phyloP scores from a whole-genome alignment of 2,329 filamentous ascomycete species.

The Mycocentrospora acerina region DNA sequence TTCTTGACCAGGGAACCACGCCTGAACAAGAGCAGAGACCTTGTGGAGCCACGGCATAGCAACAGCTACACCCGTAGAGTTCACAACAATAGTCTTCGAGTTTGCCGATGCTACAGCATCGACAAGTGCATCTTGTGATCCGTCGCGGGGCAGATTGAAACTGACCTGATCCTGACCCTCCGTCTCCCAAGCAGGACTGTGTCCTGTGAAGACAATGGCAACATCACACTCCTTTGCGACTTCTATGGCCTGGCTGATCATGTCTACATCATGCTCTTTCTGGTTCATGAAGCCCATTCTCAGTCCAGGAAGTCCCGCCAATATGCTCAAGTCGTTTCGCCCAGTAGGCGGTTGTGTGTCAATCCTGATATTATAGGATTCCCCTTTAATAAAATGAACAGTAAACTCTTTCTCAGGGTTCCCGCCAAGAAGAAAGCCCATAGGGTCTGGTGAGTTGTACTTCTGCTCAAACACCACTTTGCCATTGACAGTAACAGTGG shows the following conservation, averaged over 20 bases:
- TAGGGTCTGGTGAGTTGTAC: slow-evolving; percentile 59
- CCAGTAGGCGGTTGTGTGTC: slow-evolving; percentile 60
- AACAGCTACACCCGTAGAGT: slow-evolving; percentile 76
- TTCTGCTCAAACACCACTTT: slow-evolving; percentile 34
- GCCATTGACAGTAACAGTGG: slow-evolving; percentile 28
- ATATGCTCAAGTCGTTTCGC: slow-evolving; percentile 48
- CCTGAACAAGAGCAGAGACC: slow-evolving; percentile 42
- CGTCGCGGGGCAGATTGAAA: slow-evolving; percentile 55
- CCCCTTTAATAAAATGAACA: slow-evolving; percentile 59
- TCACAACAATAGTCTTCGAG: slow-evolving; percentile 69
- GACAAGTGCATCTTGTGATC: slow-evolving; percentile 65
- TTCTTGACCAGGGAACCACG: slow-evolving; percentile 48
- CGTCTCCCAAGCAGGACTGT: slow-evolving; percentile 39
- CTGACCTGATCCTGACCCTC: slow-evolving; percentile 65
- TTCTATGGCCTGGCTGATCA: slow-evolving; percentile 25
- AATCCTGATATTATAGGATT: slow-evolving; percentile 60
- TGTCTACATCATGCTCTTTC: slow-evolving; percentile 31
- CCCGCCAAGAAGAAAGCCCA: slow-evolving; percentile 65
- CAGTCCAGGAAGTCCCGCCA: slow-evolving; percentile 35
- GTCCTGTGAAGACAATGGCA: slow-evolving; percentile 38
- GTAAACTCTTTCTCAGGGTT: slow-evolving; percentile 64
- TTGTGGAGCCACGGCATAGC: slow-evolving; percentile 66
- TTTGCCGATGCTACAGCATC: slow-evolving; percentile 66
- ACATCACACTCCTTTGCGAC: slow-evolving; percentile 30
- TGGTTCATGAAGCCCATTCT: slow-evolving; percentile 37